Base-by-base conservation (phyloP, 768 basidiomycete genomes). In the Glaciozyma martinii region DNA sequence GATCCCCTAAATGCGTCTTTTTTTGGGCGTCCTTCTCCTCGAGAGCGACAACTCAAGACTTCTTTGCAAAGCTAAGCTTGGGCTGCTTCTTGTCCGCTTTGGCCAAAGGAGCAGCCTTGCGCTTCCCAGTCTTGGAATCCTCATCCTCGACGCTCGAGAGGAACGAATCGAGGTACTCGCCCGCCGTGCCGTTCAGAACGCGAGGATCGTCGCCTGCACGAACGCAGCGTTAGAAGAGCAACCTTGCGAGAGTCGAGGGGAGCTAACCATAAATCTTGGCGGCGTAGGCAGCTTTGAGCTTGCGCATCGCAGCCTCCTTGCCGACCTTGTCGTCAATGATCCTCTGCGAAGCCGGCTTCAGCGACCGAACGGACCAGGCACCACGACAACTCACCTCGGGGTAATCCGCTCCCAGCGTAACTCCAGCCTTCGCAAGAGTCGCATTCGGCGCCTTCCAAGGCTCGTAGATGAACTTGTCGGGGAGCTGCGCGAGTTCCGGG, bases 401-500 rank as follows among this genome's bases (percentile, higher is more conserved):
- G 61, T 78, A 78, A 57, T 76, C 73, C 54, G 71, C 67, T 8
- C 77, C 78, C n/a, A 78, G 76, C 33, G 78, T 73, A 56, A 76
- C 77, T 6, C 72, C 71, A 6, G 77, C 76, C 60, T 74, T 73
- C 60, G 75, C 57, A 59, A 77, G 77, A 0, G 76, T 67, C 8
- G 64, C 59, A 5, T 61, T 15, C 12, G 77, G 77, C 3, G 78
- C 77, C n/a, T 64, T 59, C 61, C 75, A 75, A 3, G 78, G 78
- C 12, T 74, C 67, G 68, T 78, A 78, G 62, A 78, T 77, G 71
- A 76, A 77, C 75, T 78, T 78, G 71, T 78, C 78, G 13, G 77
- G 75, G n/a, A 76, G 75, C 52, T 73, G 73, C 53, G 73, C 73
- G n/a, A 78, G 67, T 63, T 78, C 78, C 19, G 78, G 78, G 46